Evolutionary conservation across 73 alveolate genomes (phyloP).

Genomic region (Uronychia setigera): DNA sequence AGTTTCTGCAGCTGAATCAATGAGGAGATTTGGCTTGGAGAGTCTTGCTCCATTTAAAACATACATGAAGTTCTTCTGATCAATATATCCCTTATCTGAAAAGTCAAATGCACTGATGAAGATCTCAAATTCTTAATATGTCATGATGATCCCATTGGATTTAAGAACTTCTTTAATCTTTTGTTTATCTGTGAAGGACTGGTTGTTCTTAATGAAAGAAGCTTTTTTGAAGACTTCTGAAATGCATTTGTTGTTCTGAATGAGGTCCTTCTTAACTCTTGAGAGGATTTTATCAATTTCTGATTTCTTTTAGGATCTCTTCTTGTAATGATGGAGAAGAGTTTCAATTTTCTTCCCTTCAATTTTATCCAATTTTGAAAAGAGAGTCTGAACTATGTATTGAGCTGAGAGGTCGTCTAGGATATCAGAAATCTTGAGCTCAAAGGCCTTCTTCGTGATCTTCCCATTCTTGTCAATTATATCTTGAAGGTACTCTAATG

Average conservation of each 20-base stretch:
- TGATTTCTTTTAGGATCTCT: not conserved
- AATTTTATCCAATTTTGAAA: not conserved
- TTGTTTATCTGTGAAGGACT: not conserved
- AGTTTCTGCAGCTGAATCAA: no score
- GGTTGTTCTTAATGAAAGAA: not conserved
- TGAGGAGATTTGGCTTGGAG: no score
- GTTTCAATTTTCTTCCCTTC: not conserved
- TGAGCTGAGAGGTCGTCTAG: no score
- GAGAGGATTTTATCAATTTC: not conserved
- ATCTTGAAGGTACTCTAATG: not conserved
- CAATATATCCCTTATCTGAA: not conserved
- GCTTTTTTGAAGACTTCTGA: not conserved
- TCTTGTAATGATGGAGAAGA: not conserved
- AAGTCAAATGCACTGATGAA: not conserved
- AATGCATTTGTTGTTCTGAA: not conserved
- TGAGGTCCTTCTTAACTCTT: not conserved
- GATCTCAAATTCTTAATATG: not conserved
- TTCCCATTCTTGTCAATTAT: not conserved
- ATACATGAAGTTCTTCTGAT: not conserved
- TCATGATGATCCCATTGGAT: not conserved
- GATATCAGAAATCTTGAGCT: not conserved
- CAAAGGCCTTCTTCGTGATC: not conserved
- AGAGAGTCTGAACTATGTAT: not conserved
- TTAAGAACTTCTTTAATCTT: not conserved
- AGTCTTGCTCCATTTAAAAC: not conserved